These are phyloP conservation scores for Lactarius quietus DNA, from an alignment of 768 basidiomycete species.

Conservation along the genomic window DNA sequence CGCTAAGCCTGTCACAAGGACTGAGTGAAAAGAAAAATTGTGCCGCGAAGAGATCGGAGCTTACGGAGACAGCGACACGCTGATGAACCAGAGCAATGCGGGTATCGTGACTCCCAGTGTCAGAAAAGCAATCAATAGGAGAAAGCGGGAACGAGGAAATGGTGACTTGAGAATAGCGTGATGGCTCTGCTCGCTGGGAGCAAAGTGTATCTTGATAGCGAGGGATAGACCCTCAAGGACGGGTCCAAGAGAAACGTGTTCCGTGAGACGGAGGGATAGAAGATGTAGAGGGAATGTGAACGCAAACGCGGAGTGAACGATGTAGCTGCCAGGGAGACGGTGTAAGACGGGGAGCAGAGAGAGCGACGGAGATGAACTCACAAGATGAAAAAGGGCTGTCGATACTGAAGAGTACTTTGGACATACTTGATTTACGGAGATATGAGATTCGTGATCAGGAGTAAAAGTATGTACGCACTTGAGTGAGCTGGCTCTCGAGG, in stretches of 20 bases:
- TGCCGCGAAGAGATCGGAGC: slow-evolving; percentile 31
- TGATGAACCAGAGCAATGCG: slow-evolving; percentile 70
- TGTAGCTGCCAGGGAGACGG: slow-evolving; percentile 53
- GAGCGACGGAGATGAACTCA: slow-evolving; percentile 38
- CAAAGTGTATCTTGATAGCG: slow-evolving; percentile 41
- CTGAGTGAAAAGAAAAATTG: not conserved
- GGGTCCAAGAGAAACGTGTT: slow-evolving; percentile 44
- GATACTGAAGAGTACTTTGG: slow-evolving; percentile 69
- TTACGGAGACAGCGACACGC: slow-evolving; percentile 68
- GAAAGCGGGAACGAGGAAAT: slow-evolving; percentile 38
- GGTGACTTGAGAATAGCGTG: slow-evolving; percentile 4
- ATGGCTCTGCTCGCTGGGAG: slow-evolving; percentile 11
- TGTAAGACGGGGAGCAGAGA: not conserved
- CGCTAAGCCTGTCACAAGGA: slow-evolving; percentile 57
- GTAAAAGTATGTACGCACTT: slow-evolving; percentile 43
- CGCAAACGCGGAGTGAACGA: slow-evolving; percentile 80
- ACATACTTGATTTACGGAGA: slow-evolving; percentile 55
- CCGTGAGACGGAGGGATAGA: slow-evolving; percentile 52
- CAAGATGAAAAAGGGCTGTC: slow-evolving; percentile 90
- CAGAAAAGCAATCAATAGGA: slow-evolving; percentile 33
- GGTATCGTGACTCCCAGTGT: slow-evolving; percentile 62
- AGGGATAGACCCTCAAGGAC: slow-evolving; percentile 51
- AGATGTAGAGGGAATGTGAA: slow-evolving; percentile 84
- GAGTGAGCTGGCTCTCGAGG: slow-evolving; percentile 68
- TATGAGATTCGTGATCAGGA: slow-evolving; percentile 4